phyloP scores from a whole-genome alignment of 1,139 yeast species.

The Zhuliangozyma blackwelliae region DNA sequence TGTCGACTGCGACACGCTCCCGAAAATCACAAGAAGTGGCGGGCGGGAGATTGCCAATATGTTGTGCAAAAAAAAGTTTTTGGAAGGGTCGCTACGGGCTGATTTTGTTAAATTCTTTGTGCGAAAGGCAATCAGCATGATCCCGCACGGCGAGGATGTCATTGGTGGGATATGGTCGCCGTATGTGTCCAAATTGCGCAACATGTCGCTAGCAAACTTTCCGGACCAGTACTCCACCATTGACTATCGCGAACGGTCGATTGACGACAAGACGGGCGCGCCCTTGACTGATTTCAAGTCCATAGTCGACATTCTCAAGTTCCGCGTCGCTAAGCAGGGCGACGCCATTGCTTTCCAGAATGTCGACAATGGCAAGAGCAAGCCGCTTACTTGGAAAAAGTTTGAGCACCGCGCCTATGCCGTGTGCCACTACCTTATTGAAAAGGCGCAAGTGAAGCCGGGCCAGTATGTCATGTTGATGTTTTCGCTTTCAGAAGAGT shows the following conservation, averaged over 20 bases:
- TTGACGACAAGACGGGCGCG: conserved; percentile 75
- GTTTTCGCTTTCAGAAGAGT: conserved; percentile 88
- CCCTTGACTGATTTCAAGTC: conserved; percentile 70
- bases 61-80: conserved; percentile 78
- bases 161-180: conserved; percentile 86
- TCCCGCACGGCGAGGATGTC: conserved; percentile 76
- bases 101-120: conserved; percentile 80
- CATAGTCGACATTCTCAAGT: conserved; percentile 70
- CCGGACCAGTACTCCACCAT: conserved; percentile 63
- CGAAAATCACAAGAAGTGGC: conserved; percentile 80
- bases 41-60: conserved; percentile 90
- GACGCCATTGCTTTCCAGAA: conserved; percentile 81
- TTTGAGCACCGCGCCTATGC: conserved; percentile 76
- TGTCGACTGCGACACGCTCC: conserved; percentile 77
- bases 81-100: conserved; percentile 71
- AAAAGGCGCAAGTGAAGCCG: conserved; percentile 50
- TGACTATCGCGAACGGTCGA: conserved; percentile 69
- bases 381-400: conserved; percentile 76
- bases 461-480: conserved; percentile 76
- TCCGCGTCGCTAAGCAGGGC: conserved; percentile 69
- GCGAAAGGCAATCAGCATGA: conserved; percentile 58
- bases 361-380: conserved; percentile 52
- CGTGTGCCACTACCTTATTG: conserved; percentile 53
- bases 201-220: conserved; percentile 39
- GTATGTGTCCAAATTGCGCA: conserved; percentile 56